Evolutionary conservation across 768 basidiomycete genomes (phyloP), one percentile per base, ranked within the genome.

Genomic region (Thelephora aurantiotincta): DNA sequence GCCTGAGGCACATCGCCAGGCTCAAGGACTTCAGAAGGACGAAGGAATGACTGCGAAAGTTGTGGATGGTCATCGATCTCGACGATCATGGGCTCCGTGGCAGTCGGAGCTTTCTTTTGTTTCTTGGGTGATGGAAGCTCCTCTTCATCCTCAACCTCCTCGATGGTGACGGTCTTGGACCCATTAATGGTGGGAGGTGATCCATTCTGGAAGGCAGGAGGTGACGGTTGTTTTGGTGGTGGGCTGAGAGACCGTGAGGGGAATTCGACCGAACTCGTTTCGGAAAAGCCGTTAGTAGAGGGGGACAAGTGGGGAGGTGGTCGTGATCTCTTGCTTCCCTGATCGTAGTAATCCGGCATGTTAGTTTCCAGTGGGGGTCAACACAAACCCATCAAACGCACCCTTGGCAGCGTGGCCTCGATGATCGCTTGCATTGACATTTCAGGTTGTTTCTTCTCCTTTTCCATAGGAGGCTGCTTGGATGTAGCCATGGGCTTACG

Each of bases 251-350:
- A 41, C 22, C 2, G 18, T 9, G 38, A 41, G 22, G 38, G 38
- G 12, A 41, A 41, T 2, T 16, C 38, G 38, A 41, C 38, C 7
- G 38, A 41, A 14, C 22, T 41, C 38, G 14, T 18, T 14, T 22
- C 38, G 2, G 4, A 4, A 11, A 11, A 16, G 9, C 26, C 26
- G 26, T 30, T 30, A 30, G 38, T 41, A n/a, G 38, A 41, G 22
- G 16, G 9, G 9, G 12, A 41, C 30, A 81, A 56, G 46, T 75
- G 68, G 2, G 71, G 61, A n/a, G 81, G 80, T 4, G 85, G 83
- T 35, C 84, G 74, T 38, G 82, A 76, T 42, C 85, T 79, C 57
- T 84, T 84, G 58, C 78, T 84, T 49, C 84, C 85, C 83, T 86
- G 57, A 19, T 53, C 36, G 35, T 36, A 13, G 50, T 36, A 51